phyloP scores from a whole-genome alignment of 2,329 filamentous ascomycete genomes.

The Claviceps spartinae region DNA sequence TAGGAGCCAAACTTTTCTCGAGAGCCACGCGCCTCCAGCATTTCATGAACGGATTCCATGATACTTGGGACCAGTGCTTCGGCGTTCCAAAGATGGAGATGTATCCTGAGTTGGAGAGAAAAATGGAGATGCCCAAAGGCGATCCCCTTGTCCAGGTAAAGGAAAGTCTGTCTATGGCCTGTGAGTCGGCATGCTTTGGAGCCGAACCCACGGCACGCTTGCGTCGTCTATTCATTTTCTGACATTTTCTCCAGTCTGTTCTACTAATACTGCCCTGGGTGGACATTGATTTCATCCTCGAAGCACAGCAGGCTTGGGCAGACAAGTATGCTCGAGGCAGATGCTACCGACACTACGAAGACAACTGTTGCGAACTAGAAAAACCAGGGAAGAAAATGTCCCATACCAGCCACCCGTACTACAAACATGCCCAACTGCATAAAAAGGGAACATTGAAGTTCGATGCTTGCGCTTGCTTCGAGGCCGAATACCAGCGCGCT shows the following conservation, averaged over 20 bases:
- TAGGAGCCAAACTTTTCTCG: constrained; percentile 33
- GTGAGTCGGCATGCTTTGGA: not conserved
- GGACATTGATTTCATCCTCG: too few species aligned
- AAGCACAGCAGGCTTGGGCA: too few species aligned
- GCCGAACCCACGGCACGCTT: not conserved
- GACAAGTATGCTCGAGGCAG: too few species aligned
- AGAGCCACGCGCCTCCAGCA: constrained; percentile 24
- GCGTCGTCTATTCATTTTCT: not conserved
- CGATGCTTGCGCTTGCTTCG: constrained; percentile 22
- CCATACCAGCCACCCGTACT: not conserved
- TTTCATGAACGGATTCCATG: constrained; percentile 22
- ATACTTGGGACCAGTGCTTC: constrained; percentile 26
- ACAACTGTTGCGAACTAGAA: too few species aligned
- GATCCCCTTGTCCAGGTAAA: constrained; percentile 31
- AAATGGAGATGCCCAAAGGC: constrained; percentile 13
- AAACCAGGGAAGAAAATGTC: too few species aligned
- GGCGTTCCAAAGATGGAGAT: constrained; percentile 8
- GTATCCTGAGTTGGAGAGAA: not conserved
- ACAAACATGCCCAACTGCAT: constrained; percentile 11
- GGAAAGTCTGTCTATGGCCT: constrained; percentile 4
- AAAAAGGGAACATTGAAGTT: constrained; percentile 16
- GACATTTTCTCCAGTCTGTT: constrained; percentile 20
- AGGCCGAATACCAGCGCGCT: constrained; percentile 21
- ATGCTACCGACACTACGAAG: constrained; percentile 2
- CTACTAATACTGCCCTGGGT: constrained; percentile 32